Conservation (phyloP, 2,329 filamentous ascomycete species). For the Knufia petricola region DNA sequence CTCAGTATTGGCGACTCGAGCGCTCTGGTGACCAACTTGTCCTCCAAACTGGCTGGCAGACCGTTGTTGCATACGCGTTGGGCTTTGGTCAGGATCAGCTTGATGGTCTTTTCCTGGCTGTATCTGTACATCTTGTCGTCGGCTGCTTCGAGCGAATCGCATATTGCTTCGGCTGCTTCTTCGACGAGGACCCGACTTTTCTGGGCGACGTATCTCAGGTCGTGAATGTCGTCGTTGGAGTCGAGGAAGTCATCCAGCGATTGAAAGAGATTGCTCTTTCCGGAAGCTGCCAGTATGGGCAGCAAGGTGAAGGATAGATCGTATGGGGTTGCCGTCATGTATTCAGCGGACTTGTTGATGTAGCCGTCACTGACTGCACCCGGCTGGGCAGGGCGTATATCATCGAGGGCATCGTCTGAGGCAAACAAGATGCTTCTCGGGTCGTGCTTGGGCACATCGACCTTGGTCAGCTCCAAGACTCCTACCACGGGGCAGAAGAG, state of each 20-base stretch:
- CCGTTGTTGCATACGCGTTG: conserved; percentile 53
- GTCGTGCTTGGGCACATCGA: conserved; percentile 41
- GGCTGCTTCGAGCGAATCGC: conserved; percentile 73
- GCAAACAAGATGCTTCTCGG: conserved; percentile 49
- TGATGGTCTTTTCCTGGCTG: conserved; percentile 59
- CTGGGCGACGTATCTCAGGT: conserved; percentile 33
- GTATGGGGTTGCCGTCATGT: conserved; percentile 75
- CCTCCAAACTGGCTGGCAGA: conserved; percentile 72
- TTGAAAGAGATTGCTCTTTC: conserved; percentile 37
- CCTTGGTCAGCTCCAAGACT: conserved; percentile 52
- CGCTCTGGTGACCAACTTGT: conserved; percentile 66
- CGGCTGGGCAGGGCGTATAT: conserved; percentile 4
- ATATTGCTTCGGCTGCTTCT: conserved; percentile 58
- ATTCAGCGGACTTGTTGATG: conserved; percentile 57
- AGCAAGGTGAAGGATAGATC: conserved; percentile 79
- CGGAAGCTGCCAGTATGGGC: conserved; percentile 45
- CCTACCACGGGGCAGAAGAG: conserved; percentile 50
- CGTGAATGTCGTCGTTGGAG: conserved; percentile 32
- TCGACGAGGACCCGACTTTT: conserved; percentile 43
- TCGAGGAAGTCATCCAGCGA: conserved; percentile 42
- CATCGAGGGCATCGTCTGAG: conserved; percentile 15
- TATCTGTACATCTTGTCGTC: conserved; percentile 79
- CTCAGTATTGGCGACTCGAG: conserved; percentile 68
- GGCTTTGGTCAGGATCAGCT: conserved; percentile 61
- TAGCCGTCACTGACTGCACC: conserved; percentile 33